Conservation (phyloP, 768 basidiomycete species). For the Amanita polypyramis region DNA sequence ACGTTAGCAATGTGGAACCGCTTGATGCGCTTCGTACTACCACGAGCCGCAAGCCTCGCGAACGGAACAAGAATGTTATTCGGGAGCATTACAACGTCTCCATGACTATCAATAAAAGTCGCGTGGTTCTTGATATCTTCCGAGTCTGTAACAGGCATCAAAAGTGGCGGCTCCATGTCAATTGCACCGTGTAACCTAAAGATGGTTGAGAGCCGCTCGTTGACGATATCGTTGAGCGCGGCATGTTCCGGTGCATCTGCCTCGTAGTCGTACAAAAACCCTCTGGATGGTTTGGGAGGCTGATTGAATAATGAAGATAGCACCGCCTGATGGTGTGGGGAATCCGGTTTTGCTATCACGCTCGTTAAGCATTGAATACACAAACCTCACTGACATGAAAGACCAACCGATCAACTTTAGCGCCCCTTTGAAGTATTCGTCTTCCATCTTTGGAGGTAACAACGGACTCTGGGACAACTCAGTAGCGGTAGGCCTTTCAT, state of each 20-base stretch:
- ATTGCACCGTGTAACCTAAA: constrained; percentile 89
- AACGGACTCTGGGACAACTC: constrained; percentile 74
- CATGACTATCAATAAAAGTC: constrained; percentile 70
- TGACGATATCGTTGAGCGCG: constrained; percentile 62
- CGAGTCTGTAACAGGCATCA: constrained; percentile 59
- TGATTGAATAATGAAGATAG: constrained; percentile 73
- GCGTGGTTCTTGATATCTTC: constrained; percentile 60
- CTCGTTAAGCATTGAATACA: neutral
- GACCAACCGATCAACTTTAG: constrained; percentile 61
- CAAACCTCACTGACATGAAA: neutral
- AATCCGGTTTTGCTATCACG: constrained; percentile 60
- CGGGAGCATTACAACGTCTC: constrained; percentile 65
- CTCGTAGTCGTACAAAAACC: constrained; percentile 67
- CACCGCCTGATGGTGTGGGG: constrained; percentile 70
- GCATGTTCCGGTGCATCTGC: constrained; percentile 60
- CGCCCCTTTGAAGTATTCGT: constrained; percentile 79
- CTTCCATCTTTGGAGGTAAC: constrained; percentile 68
- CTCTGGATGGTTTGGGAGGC: constrained; percentile 50
- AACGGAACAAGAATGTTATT: constrained; percentile 67
- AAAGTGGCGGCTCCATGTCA: constrained; percentile 75
- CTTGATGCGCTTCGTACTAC: constrained; percentile 61
- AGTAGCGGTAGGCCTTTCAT: constrained; percentile 67
- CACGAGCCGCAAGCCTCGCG: constrained; percentile 72
- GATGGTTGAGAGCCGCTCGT: constrained; percentile 64
- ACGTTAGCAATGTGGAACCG: constrained; percentile 72